These are phyloP conservation scores for Brassica juncea DNA, from an alignment of 345 rosid genomes.

Conservation along the genomic window DNA sequence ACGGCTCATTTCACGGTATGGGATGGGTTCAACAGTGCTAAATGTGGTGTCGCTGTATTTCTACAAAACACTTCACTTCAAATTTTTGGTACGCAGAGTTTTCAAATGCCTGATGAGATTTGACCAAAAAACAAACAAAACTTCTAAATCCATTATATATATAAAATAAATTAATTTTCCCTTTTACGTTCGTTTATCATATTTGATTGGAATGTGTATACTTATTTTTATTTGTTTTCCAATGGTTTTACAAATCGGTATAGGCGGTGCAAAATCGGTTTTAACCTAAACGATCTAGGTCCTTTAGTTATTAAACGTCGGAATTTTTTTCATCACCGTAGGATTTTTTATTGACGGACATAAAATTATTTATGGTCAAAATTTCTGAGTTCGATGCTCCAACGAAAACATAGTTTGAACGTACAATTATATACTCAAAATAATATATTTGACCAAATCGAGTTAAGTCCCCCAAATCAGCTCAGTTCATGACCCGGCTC, in stretches of 20 bases:
- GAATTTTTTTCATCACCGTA: too few relatives aligned
- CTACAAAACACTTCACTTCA: constrained; percentile 58
- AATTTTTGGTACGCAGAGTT: constrained; percentile 69
- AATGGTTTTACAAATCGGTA: too few relatives aligned
- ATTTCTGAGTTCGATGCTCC: not conserved
- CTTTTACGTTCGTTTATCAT: constrained; percentile 20
- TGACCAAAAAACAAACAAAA: constrained; percentile 33
- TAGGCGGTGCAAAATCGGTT: too few relatives aligned
- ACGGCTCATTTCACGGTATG: constrained; percentile 62
- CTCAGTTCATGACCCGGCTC: too few relatives aligned
- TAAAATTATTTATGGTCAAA: not conserved
- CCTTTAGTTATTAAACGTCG: too few relatives aligned
- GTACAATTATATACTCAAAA: not conserved
- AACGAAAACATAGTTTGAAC: not conserved
- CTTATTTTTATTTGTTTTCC: not conserved
- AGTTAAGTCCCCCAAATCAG: too few relatives aligned
- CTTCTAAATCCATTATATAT: not conserved
- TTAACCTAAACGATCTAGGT: too few relatives aligned
- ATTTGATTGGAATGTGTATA: not conserved
- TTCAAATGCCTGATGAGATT: constrained; percentile 59
- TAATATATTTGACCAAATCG: not conserved
- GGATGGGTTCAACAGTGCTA: constrained; percentile 65
- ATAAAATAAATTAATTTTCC: not conserved
- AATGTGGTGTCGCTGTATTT: constrained; percentile 69
- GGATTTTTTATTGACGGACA: too few relatives aligned